Conservation (phyloP, 768 basidiomycete genomes). For the Cytidiella melzeri region DNA sequence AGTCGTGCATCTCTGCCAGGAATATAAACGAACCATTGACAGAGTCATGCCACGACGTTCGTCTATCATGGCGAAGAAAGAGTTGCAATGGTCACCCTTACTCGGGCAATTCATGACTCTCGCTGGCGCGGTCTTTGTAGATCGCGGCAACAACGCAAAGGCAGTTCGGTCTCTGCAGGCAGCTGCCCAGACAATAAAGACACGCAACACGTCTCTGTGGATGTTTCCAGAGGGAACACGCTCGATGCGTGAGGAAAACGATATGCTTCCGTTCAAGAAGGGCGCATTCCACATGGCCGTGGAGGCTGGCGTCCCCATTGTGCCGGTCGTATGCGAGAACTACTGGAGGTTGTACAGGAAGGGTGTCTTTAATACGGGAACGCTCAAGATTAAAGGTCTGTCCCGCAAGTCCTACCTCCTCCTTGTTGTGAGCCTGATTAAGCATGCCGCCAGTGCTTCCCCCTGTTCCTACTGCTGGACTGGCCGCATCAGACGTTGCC, state of each 20-base stretch:
- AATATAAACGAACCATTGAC: slow-evolving; percentile 4
- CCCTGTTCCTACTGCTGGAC: slow-evolving; percentile 69
- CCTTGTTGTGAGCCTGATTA: neutral
- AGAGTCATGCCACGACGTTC: slow-evolving; percentile 80
- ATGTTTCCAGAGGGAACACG: slow-evolving; percentile 97
- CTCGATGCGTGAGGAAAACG: slow-evolving; percentile 54
- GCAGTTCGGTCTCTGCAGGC: slow-evolving; percentile 72
- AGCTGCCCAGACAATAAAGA: slow-evolving; percentile 77
- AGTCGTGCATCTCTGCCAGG: neutral
- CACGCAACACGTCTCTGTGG: slow-evolving; percentile 69
- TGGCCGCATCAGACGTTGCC: slow-evolving; percentile 65
- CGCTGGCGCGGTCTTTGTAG: slow-evolving; percentile 87
- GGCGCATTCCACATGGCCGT: slow-evolving; percentile 97
- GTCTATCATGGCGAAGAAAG: slow-evolving; percentile 91
- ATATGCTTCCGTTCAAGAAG: slow-evolving; percentile 89
- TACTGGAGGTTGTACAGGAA: slow-evolving; percentile 84
- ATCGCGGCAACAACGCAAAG: slow-evolving; percentile 70
- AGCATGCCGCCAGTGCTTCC: slow-evolving; percentile 69
- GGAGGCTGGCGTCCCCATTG: slow-evolving; percentile 83
- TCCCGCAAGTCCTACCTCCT: neutral
- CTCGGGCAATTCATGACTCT: slow-evolving; percentile 89
- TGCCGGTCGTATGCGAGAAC: slow-evolving; percentile 90
- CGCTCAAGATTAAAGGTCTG: slow-evolving; percentile 78
- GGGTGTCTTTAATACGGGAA: slow-evolving; percentile 69
- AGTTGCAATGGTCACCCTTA: slow-evolving; percentile 73